Conservation (phyloP, 1,139 yeast species). For the Williopsis jadinii region DNA sequence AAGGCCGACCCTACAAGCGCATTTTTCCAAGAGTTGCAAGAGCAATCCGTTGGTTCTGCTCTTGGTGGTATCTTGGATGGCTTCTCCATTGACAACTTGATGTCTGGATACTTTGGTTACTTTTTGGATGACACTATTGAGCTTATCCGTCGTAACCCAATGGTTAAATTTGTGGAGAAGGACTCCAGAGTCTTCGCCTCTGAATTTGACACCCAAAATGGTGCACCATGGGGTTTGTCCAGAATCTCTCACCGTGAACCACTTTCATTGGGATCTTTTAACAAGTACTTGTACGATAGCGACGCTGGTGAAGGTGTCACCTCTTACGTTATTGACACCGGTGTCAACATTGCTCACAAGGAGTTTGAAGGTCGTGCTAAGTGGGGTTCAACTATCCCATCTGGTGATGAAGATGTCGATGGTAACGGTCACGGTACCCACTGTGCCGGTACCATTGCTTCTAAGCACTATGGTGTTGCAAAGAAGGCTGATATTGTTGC, state of each 20-base stretch:
- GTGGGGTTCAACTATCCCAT: slow-evolving; percentile 91
- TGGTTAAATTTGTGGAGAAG: slow-evolving; percentile 68
- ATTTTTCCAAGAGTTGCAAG: slow-evolving; percentile 16
- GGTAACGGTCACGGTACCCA: slow-evolving; percentile 92
- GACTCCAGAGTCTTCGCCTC: slow-evolving; percentile 70
- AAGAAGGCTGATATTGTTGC: slow-evolving; percentile 71
- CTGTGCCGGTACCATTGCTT: slow-evolving; percentile 82
- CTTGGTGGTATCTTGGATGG: slow-evolving; percentile 59
- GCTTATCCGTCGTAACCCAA: slow-evolving; percentile 63
- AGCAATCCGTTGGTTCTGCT: slow-evolving; percentile 11
- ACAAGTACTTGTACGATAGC: slow-evolving; percentile 77
- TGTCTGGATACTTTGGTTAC: slow-evolving; percentile 68
- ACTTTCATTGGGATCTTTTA: slow-evolving; percentile 69
- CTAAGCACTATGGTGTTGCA: slow-evolving; percentile 71
- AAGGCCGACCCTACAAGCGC: slow-evolving; percentile 19
- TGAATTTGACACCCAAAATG: slow-evolving; percentile 62
- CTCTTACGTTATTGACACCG: slow-evolving; percentile 86
- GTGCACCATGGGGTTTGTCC: slow-evolving; percentile 96
- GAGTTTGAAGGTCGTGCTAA: slow-evolving; percentile 89
- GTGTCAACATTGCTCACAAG: slow-evolving; percentile 71
- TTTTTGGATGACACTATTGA: slow-evolving; percentile 69
- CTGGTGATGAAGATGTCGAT: slow-evolving; percentile 74
- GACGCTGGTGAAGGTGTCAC: slow-evolving; percentile 92
- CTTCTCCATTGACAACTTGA: slow-evolving; percentile 48
- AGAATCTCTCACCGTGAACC: slow-evolving; percentile 87